Conservation (phyloP, 2,329 filamentous ascomycete species). For the Daldinia sp. region DNA sequence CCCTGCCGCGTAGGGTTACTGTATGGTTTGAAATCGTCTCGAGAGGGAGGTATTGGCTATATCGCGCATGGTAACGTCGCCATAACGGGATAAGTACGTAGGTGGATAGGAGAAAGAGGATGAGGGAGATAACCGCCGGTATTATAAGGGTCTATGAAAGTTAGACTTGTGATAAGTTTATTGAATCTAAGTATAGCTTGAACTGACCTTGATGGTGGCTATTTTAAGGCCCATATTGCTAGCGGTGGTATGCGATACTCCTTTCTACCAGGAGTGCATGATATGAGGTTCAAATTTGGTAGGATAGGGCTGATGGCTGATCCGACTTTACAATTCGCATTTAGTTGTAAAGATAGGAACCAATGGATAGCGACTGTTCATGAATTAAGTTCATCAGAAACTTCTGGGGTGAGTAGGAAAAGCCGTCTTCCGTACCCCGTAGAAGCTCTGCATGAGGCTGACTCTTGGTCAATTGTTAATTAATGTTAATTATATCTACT, state of each 20-base stretch:
- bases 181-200: not conserved
- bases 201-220: conserved; percentile 56
- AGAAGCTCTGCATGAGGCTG: conserved; percentile 12
- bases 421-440: conserved; percentile 10
- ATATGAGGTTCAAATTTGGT: conserved; percentile 2
- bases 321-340: not conserved
- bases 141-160: conserved; percentile 72
- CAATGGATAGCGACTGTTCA: conserved; percentile 2
- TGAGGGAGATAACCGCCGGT: conserved; percentile 76
- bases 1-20: conserved; percentile 64
- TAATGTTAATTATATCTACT: not conserved
- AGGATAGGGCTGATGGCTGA: not conserved
- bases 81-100: conserved; percentile 76
- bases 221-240: conserved; percentile 53
- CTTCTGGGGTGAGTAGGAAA: conserved; percentile 6
- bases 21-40: conserved; percentile 71
- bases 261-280: conserved; percentile 27
- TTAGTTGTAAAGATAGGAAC: conserved; percentile 5
- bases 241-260: conserved; percentile 7
- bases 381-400: conserved; percentile 1
- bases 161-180: conserved; percentile 13
- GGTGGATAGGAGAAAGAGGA: conserved; percentile 74
- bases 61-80: conserved; percentile 76
- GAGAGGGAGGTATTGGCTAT: conserved; percentile 79
- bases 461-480: conserved; percentile 15